A percentile compares a stretch with the other conserved stretches of the same genome.
phyloP scores from a whole-genome alignment of 169 alveolate genomes.

The Toxoplasma gondii region DNA sequence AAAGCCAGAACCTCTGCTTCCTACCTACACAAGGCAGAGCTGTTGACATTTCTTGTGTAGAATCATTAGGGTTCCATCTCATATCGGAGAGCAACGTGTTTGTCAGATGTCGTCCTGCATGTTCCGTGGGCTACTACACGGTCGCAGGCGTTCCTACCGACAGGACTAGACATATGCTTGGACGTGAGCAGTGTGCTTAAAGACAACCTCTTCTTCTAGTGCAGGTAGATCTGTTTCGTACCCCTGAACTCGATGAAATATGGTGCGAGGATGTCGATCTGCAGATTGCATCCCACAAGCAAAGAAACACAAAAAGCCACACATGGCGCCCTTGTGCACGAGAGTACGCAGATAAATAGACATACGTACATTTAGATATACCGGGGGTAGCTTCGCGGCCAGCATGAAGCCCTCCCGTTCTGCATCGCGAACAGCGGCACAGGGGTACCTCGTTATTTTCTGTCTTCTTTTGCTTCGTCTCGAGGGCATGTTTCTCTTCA shows the following conservation, averaged over 20 bases:
- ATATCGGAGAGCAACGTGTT: no score
- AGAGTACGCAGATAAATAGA: no score
- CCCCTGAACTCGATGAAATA: constrained; percentile 36
- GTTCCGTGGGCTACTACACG: neutral
- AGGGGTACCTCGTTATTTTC: constrained; percentile 18
- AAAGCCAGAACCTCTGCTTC: neutral
- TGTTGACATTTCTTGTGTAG: neutral
- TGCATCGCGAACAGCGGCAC: neutral
- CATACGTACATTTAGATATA: no score
- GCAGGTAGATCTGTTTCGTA: neutral
- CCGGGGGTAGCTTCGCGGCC: no score
- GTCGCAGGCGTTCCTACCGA: no score
- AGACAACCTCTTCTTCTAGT: neutral
- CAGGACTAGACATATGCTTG: no score
- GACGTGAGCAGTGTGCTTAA: no score
- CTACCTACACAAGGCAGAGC: neutral
- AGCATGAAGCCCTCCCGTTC: neutral
- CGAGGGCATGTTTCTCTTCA: neutral
- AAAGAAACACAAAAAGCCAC: no score
- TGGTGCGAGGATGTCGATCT: constrained; percentile 52
- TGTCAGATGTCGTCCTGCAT: neutral
- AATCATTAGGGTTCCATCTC: no score
- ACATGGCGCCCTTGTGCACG: no score
- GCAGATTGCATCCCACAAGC: neutral
- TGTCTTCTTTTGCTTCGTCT: neutral